phyloP scores from a whole-genome alignment of 345 rosid genomes.

The Hibiscus mutabilis region DNA sequence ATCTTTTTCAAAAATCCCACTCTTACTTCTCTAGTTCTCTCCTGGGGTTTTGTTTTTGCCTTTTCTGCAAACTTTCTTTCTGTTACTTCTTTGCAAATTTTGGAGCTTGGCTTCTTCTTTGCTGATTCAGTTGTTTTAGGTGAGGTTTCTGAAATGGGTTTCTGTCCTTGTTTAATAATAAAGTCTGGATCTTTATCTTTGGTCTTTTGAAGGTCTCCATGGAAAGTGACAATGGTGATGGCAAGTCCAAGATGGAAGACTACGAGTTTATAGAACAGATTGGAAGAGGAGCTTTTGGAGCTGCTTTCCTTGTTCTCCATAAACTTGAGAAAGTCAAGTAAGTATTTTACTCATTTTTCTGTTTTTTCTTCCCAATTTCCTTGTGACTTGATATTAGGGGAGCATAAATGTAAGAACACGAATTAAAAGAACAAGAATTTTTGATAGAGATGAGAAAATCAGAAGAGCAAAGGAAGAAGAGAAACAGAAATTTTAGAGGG shows the following conservation, averaged over 20 bases:
- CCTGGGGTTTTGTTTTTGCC: not conserved
- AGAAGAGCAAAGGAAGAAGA: too few relatives aligned
- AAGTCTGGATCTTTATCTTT: conserved; percentile 10
- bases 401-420: too few relatives aligned
- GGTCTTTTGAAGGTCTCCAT: conserved; percentile 27
- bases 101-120: not conserved
- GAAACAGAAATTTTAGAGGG: too few relatives aligned
- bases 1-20: conserved; percentile 1
- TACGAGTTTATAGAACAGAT: conserved; percentile 78
- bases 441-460: too few relatives aligned
- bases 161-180: not conserved
- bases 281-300: conserved; percentile 73
- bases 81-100: not conserved
- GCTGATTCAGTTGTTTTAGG: not conserved
- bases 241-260: conserved; percentile 53
- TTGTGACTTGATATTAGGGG: conserved; percentile 4
- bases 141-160: conserved; percentile 1
- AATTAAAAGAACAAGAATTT: too few relatives aligned
- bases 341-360: conserved; percentile 9
- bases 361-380: not conserved
- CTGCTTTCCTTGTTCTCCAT: conserved; percentile 87
- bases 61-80: not conserved
- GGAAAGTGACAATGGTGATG: conserved; percentile 43
- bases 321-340: conserved; percentile 61
- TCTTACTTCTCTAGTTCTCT: not conserved